A percentile compares a stretch with the other conserved stretches of the same genome.
These are phyloP conservation scores for Aureobasidium sp. DNA, from an alignment of 2,329 filamentous ascomycete genomes.

Conservation along the genomic window DNA sequence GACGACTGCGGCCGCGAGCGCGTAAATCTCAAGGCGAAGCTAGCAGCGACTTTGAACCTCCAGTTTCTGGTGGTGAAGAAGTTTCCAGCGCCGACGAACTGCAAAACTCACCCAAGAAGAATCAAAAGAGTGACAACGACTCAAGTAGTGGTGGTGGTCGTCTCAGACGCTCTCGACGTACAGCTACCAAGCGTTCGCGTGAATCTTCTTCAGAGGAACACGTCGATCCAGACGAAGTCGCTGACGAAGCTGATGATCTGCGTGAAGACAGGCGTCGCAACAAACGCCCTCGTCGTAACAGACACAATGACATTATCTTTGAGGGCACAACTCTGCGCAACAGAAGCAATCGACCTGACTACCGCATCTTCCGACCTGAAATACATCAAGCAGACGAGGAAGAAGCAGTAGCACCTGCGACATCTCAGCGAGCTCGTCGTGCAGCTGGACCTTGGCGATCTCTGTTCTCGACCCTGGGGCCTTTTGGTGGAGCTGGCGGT, in stretches of 20 bases:
- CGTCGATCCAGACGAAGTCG: slow-evolving; percentile 38
- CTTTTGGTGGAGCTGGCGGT: slow-evolving; percentile 80
- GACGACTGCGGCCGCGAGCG: slow-evolving; percentile 33
- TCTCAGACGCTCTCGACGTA: slow-evolving; percentile 45
- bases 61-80: slow-evolving; percentile 41
- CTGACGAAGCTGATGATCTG: slow-evolving; percentile 52
- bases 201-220: slow-evolving; percentile 27
- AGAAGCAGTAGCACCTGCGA: slow-evolving; percentile 48
- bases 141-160: slow-evolving; percentile 28
- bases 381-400: slow-evolving; percentile 61
- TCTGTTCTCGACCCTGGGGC: slow-evolving; percentile 82
- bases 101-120: slow-evolving; percentile 1
- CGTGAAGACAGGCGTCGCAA: slow-evolving; percentile 41
- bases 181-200: slow-evolving; percentile 40
- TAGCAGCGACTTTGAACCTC: slow-evolving; percentile 57
- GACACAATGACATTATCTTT: slow-evolving; percentile 23
- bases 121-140: slow-evolving; percentile 31
- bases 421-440: slow-evolving; percentile 54
- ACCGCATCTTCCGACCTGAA: slow-evolving; percentile 74
- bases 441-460: slow-evolving; percentile 61
- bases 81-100: slow-evolving; percentile 15
- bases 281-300: slow-evolving; percentile 30
- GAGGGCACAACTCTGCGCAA: slow-evolving; percentile 49
- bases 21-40: slow-evolving; percentile 42
- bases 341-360: slow-evolving; percentile 68